These are phyloP conservation scores for Tuber borchii DNA, from an alignment of 495 filamentous ascomycete genomes.

Conservation along the genomic window DNA sequence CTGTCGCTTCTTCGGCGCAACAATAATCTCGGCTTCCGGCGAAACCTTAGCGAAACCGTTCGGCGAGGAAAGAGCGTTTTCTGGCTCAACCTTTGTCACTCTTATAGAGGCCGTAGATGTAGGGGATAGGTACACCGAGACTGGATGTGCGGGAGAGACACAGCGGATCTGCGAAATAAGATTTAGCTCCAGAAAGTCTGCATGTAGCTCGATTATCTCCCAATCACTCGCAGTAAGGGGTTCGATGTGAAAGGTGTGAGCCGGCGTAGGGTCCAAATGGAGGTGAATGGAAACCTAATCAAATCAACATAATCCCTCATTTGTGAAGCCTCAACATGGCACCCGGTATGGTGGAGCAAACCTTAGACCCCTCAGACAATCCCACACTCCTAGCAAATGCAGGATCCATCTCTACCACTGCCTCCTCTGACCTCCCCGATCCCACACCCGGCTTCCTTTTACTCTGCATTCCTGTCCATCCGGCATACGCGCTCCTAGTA, in stretches of 20 bases:
- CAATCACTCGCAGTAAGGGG: constrained; percentile 90
- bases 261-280: constrained; percentile 81
- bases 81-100: constrained; percentile 40
- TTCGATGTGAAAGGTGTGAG: constrained; percentile 91
- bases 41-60: constrained; percentile 75
- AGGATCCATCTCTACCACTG: constrained; percentile 78
- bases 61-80: constrained; percentile 52
- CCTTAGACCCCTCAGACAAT: constrained; percentile 75
- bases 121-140: constrained; percentile 87
- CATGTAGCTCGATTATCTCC: constrained; percentile 98
- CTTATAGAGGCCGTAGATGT: constrained; percentile 88
- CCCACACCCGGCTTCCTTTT: constrained; percentile 55
- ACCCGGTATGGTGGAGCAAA: constrained; percentile 45
- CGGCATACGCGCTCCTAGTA: constrained; percentile 43
- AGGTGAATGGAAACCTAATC: constrained; percentile 59
- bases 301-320: not conserved
- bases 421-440: constrained; percentile 29
- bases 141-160: constrained; percentile 62
- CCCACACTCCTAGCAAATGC: constrained; percentile 80
- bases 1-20: constrained; percentile 79
- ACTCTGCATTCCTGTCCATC: constrained; percentile 97
- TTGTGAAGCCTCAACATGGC: not conserved
- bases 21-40: constrained; percentile 90
- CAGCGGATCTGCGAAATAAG: constrained; percentile 88
- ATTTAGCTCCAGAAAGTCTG: constrained; percentile 88